Percentiles rank a stretch among this genome's conserved stretches.
These are phyloP conservation scores for Trichoderma arundinaceum DNA, from an alignment of 2,329 filamentous ascomycete genomes.

Conservation along the genomic window DNA sequence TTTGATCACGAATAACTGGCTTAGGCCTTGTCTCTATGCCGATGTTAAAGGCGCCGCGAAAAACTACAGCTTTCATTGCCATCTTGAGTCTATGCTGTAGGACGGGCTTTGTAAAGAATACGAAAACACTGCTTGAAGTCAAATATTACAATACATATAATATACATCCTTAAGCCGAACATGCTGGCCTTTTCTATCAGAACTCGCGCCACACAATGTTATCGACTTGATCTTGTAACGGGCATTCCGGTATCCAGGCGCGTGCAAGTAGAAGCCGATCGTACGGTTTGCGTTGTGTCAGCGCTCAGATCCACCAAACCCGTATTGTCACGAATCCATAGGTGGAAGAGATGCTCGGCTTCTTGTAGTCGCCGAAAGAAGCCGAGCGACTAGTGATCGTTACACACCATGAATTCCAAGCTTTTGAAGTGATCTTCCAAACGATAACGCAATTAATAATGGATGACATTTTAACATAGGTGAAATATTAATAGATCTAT, in stretches of 20 bases:
- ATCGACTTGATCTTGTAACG: not conserved
- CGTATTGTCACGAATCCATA: not conserved
- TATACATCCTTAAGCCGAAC: not conserved
- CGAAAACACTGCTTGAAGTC: not conserved
- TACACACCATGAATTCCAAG: not conserved
- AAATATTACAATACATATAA: not conserved
- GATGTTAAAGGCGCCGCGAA: conserved; percentile 8
- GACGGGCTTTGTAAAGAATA: not conserved
- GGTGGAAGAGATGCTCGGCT: not conserved
- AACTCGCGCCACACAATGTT: not conserved
- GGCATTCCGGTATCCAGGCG: not conserved
- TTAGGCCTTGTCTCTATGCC: not conserved
- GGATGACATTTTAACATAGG: not conserved
- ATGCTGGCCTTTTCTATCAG: not conserved
- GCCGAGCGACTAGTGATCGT: not conserved
- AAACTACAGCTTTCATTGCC: conserved; percentile 21
- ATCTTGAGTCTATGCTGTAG: not conserved
- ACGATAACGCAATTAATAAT: not conserved
- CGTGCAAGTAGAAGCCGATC: not conserved
- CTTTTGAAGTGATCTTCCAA: not conserved
- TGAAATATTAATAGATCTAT: not conserved
- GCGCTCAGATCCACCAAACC: not conserved
- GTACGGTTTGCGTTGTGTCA: not conserved
- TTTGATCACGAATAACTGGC: conserved; percentile 3
- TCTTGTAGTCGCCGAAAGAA: conserved; percentile 14